A percentile compares a stretch with the other conserved stretches of the same genome.
Conservation (phyloP, 2,329 filamentous ascomycete species). For the Pseudopyricularia javanii region DNA sequence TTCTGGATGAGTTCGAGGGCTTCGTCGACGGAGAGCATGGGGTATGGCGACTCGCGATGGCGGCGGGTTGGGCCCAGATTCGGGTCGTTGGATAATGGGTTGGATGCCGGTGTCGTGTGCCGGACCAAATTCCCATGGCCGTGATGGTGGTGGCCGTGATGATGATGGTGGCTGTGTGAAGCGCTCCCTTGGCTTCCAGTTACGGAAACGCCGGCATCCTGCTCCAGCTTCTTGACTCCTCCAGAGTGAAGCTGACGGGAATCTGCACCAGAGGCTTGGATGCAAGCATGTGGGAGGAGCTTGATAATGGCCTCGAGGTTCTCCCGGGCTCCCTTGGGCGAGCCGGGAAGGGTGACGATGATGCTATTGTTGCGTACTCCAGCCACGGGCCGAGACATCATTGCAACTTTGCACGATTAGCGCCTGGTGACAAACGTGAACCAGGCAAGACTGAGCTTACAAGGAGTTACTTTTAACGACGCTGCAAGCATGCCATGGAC, state of each 20-base stretch:
- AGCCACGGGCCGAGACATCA: slow-evolving; percentile 91
- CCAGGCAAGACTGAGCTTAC: slow-evolving; percentile 36
- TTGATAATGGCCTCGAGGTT: slow-evolving; percentile 83
- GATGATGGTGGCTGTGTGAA: slow-evolving; percentile 39
- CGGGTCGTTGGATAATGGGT: slow-evolving; percentile 49
- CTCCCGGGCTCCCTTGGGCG: slow-evolving; percentile 88
- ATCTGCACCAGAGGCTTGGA: slow-evolving; percentile 72
- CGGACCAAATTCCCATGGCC: slow-evolving; percentile 55
- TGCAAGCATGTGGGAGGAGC: slow-evolving; percentile 87
- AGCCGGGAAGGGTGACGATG: slow-evolving; percentile 83
- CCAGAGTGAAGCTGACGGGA: slow-evolving; percentile 70
- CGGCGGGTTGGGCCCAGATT: slow-evolving; percentile 52
- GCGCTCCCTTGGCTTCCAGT: slow-evolving; percentile 23
- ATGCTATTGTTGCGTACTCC: slow-evolving; percentile 72
- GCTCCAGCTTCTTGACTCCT: slow-evolving; percentile 72
- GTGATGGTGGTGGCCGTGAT: slow-evolving; percentile 43
- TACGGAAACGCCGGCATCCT: slow-evolving; percentile 56
- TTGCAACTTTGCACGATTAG: slow-evolving; percentile 53
- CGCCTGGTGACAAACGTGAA: too few species aligned
- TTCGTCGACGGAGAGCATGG: slow-evolving; percentile 78
- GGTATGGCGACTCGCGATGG: slow-evolving; percentile 78
- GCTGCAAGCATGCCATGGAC: slow-evolving; percentile 91
- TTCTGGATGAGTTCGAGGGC: slow-evolving; percentile 63
- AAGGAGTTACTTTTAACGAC: slow-evolving; percentile 78
- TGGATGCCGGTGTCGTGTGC: slow-evolving; percentile 50